Conservation (phyloP, 2,329 filamentous ascomycete genomes). For the Geosmithia flava region DNA sequence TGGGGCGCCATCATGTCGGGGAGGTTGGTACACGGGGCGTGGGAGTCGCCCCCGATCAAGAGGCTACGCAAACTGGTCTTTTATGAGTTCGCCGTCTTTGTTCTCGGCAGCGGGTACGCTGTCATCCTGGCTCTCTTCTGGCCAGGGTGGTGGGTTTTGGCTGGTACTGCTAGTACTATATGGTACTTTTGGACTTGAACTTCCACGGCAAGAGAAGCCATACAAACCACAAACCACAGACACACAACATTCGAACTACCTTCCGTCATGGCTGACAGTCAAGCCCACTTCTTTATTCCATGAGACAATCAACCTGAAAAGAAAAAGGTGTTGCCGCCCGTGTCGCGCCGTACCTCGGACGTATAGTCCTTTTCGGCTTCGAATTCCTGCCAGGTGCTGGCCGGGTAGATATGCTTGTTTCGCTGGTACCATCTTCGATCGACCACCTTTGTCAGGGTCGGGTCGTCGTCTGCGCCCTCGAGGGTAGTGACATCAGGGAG, state of each 20-base stretch:
- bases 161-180: constrained; percentile 16
- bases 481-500: constrained; percentile 39
- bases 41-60: constrained; percentile 22
- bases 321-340: constrained; percentile 88
- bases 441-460: constrained; percentile 80
- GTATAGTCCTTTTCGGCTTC: constrained; percentile 81
- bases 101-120: constrained; percentile 36
- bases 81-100: constrained; percentile 36
- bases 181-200: constrained; percentile 22
- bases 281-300: neutral
- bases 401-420: constrained; percentile 97
- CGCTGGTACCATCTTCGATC: constrained; percentile 93
- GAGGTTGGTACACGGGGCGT: constrained; percentile 14
- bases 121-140: constrained; percentile 40
- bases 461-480: constrained; percentile 70
- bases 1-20: constrained; percentile 16
- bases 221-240: neutral
- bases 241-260: no score
- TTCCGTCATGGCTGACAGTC: neutral
- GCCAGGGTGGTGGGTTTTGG: constrained; percentile 42
- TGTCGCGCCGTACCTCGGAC: constrained; percentile 66
- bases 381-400: constrained; percentile 91
- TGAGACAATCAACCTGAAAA: constrained; percentile 36
- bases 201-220: neutral
- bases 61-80: constrained; percentile 32